Evolutionary conservation across 306 rosid species (phyloP).

Genomic region (Notholithocarpus densiflorus): DNA sequence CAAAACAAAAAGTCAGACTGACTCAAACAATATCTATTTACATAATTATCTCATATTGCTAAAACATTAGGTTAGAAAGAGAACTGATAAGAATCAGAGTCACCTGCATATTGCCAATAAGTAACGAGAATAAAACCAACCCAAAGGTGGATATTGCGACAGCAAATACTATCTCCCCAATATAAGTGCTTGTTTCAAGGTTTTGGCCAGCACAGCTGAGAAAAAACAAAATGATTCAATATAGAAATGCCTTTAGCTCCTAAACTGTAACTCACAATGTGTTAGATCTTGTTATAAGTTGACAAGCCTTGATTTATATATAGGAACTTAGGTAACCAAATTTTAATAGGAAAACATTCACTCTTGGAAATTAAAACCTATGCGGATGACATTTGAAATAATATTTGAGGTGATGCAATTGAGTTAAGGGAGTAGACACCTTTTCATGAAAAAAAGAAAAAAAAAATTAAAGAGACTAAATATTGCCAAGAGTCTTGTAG

Average conservation of each 20-base stretch:
- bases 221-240: background rate
- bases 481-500: too few species aligned
- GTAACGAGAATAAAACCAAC: constrained; percentile 69
- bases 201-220: constrained; percentile 82
- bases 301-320: background rate
- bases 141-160: constrained; percentile 60
- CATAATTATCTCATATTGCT: background rate
- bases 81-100: constrained; percentile 3
- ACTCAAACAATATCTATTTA: too few species aligned
- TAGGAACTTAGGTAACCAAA: too few species aligned
- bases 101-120: constrained; percentile 95
- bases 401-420: background rate
- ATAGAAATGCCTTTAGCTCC: too few species aligned
- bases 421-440: background rate
- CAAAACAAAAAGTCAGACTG: background rate
- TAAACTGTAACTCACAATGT: background rate
- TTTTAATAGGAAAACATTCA: too few species aligned
- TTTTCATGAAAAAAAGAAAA: too few species aligned
- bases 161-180: constrained; percentile 62
- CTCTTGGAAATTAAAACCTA: too few species aligned
- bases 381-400: too few species aligned
- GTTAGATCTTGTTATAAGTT: background rate
- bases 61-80: background rate
- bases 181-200: constrained; percentile 59
- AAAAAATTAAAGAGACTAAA: too few species aligned